Base-by-base conservation (phyloP, 805 yeast genomes). In the Zygosaccharomyces siamensis region DNA sequence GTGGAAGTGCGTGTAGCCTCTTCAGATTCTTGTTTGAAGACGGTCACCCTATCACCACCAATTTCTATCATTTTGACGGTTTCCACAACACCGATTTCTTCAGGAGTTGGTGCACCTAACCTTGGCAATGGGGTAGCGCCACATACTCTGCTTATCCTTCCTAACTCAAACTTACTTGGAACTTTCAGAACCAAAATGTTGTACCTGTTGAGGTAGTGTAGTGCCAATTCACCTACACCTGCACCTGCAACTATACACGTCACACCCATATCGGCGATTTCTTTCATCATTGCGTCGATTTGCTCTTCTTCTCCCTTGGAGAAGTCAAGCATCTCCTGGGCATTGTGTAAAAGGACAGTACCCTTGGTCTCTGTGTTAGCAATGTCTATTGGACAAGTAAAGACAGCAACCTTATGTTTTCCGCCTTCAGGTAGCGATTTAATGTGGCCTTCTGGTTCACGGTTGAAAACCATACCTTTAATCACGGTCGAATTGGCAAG, bases 311-410 rank as follows among this genome's bases (percentile, higher is more conserved):
- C 99, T 60, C 97, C 98, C 74, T 85, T 87, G 57, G 95, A 80
- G 72, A 93, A 93, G 62, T 89, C 95, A 56, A 92, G 76, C 97
- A 93, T 90, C 70, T 93, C 98, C 68, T 92, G 78, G 10, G 99
- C 99, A 63, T 89, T 90, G 72, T 93, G 97, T 57, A 93, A 77
- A 61, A 93, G 75, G 43, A 93, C 99, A 12, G 99, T 93, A 44
- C 99, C 98, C 72, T 92, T 92, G 20, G 98, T 92, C 72, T 93
- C 99, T n/a, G 99, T 90, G 52, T 89, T 84, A 11, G 97, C 84
- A 52, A 88, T 88, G 70, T 93, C 99, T 47, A 93, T 81, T 24
- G 98, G 97, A 68, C 96, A 84, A 7, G 96, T 89, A 73, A 76
- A 93, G 2, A 89, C 90, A 7, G 87, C 99, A 40, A 93, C 98